Percentiles rank a stretch among this genome's conserved stretches.
Conservation (phyloP, 2,329 filamentous ascomycete genomes). For the Aspergillus viridinutans region DNA sequence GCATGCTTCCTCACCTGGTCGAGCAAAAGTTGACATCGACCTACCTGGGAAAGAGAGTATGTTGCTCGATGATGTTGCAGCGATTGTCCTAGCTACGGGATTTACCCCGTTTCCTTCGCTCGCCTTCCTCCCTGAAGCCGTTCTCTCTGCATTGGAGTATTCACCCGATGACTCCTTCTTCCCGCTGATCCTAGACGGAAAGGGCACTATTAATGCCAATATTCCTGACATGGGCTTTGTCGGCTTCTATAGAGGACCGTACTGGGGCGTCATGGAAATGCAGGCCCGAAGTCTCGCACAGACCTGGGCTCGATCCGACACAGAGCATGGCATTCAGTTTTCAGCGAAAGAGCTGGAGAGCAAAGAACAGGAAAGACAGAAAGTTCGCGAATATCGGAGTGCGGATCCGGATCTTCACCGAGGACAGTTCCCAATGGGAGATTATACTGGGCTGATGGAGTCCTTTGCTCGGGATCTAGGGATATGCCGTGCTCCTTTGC, state of each 20-base stretch:
- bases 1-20: not conserved
- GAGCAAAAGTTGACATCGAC: conserved; percentile 34
- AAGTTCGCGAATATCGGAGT: conserved; percentile 19
- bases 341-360: conserved; percentile 17
- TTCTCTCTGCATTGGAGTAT: conserved; percentile 57
- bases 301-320: conserved; percentile 49
- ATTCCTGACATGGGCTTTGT: conserved; percentile 70
- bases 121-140: conserved; percentile 56
- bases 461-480: conserved; percentile 60
- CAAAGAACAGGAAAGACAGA: conserved; percentile 20
- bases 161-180: conserved; percentile 52
- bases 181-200: conserved; percentile 65
- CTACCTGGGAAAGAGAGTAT: conserved; percentile 30
- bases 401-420: conserved; percentile 28
- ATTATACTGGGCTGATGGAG: conserved; percentile 73
- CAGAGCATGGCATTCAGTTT: not conserved
- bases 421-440: conserved; percentile 76
- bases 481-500: conserved; percentile 43
- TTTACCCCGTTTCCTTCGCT: conserved; percentile 64
- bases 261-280: conserved; percentile 86
- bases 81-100: conserved; percentile 70
- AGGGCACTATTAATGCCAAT: conserved; percentile 58
- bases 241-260: conserved; percentile 78
- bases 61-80: conserved; percentile 56
- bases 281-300: conserved; percentile 66